Percentiles rank a stretch among this genome's conserved stretches.
Conservation (phyloP, 768 basidiomycete species). For the Boletus rufocinnamomeus region DNA sequence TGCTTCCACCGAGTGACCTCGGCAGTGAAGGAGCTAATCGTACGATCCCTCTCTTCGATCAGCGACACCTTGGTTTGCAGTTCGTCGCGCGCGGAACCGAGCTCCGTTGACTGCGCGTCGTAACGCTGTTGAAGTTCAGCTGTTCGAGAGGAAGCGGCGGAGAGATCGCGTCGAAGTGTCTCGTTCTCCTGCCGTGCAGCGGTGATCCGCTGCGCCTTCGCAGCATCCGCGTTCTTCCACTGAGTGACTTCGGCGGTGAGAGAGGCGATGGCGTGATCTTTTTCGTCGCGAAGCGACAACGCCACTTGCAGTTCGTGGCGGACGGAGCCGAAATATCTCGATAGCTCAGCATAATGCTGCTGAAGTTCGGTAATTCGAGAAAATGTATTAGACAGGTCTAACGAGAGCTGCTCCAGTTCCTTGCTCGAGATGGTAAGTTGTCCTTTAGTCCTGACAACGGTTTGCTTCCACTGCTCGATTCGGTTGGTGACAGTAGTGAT, state of each 20-base stretch:
- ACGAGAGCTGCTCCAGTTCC: slow-evolving; percentile 9
- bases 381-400: background rate
- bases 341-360: background rate
- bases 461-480: slow-evolving; percentile 3
- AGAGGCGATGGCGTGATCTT: background rate
- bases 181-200: background rate
- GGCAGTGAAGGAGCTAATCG: background rate
- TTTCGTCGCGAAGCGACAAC: background rate
- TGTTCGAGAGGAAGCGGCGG: background rate
- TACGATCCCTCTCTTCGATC: background rate
- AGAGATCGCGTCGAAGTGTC: background rate
- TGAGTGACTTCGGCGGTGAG: background rate
- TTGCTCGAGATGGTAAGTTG: slow-evolving; percentile 2
- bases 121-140: background rate
- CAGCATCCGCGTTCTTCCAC: background rate
- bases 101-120: background rate
- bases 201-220: background rate
- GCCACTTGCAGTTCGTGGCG: background rate
- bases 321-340: background rate
- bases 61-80: background rate
- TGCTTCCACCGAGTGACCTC: slow-evolving; percentile 2
- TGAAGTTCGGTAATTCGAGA: slow-evolving; percentile 2
- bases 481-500: slow-evolving; percentile 1
- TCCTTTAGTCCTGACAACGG: background rate
- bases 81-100: background rate